Base-by-base conservation (phyloP, 805 yeast genomes). In the Candida tallmaniae region DNA sequence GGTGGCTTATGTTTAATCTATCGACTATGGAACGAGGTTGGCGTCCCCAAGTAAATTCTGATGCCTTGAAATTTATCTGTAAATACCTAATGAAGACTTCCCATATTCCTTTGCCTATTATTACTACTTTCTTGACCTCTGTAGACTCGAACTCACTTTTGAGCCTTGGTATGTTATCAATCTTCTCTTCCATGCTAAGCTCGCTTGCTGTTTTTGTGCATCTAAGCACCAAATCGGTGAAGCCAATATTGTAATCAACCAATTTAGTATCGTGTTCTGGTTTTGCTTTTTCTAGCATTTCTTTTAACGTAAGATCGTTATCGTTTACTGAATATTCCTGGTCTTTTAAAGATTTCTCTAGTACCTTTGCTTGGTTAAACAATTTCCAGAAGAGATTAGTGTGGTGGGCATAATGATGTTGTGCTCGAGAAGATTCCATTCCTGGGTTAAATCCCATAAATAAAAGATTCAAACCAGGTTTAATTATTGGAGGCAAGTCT, bases 391-490 rank as follows among this genome's bases (percentile, higher is more conserved):
- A 83, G 23, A 68, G 50, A 47, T 83, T 83, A 9, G 83, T 67
- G 13, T 60, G 73, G 49, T 83, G 89, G 0, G 90, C 90, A 51
- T 78, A 83, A 47, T 81, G 76, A 49, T 82, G 89, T 22, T 83
- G 87, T 6, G 58, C 52, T 13, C 56, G 45, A 0, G 85, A 73
- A 1, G 88, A 79, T 46, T 67, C 68, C 4, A 76, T 54, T 2
- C 89, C 84, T 0, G 93, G 93, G 46, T 83, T 83, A 60, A 68
- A 80, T 1, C 93, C 93, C 3, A 82, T 65, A 45, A 83, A 82
- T 3, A 83, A 65, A 1, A 80, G 32, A 11, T 47, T 38, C 26
- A 60, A 46, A 30, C 50, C 33, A 2, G 37, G 32, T 12, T 42
- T 31, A 15, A 65, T 33, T 10, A 65, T 58, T 4, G 70, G 72